Conservation (phyloP, 2,329 filamentous ascomycete species). For the Colletotrichum salicis region DNA sequence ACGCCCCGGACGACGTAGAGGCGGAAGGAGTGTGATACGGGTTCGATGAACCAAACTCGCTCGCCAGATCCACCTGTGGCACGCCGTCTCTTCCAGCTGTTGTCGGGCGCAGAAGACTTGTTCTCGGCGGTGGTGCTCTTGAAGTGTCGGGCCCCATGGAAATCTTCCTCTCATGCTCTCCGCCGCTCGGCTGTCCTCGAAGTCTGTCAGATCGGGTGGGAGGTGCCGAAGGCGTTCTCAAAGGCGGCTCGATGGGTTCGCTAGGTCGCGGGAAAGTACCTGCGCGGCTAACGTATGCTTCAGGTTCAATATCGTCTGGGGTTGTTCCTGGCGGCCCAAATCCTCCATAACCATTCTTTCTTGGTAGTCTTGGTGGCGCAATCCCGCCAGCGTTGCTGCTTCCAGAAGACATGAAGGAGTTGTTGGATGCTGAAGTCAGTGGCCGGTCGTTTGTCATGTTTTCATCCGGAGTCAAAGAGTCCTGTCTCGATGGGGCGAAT, state of each 20-base stretch:
- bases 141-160: constrained; percentile 62
- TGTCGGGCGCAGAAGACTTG: constrained; percentile 56
- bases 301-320: constrained; percentile 50
- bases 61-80: constrained; percentile 65
- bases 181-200: constrained; percentile 41
- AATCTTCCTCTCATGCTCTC: constrained; percentile 47
- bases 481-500: constrained; percentile 44
- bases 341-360: constrained; percentile 67
- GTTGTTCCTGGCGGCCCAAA: constrained; percentile 61
- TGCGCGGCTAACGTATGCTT: constrained; percentile 55
- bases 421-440: constrained; percentile 46
- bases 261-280: constrained; percentile 63
- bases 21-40: constrained; percentile 72
- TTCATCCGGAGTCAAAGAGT: constrained; percentile 36
- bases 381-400: constrained; percentile 37
- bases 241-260: constrained; percentile 49
- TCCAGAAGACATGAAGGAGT: constrained; percentile 33
- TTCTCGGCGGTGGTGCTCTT: constrained; percentile 63
- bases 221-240: constrained; percentile 60
- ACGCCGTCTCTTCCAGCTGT: constrained; percentile 50
- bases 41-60: constrained; percentile 70
- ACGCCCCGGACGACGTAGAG: constrained; percentile 74
- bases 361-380: constrained; percentile 52
- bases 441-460: constrained; percentile 41
- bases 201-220: constrained; percentile 53